Evolutionary conservation across 2,329 filamentous ascomycete genomes (phyloP).

Genomic region (Aureobasidium sp.): DNA sequence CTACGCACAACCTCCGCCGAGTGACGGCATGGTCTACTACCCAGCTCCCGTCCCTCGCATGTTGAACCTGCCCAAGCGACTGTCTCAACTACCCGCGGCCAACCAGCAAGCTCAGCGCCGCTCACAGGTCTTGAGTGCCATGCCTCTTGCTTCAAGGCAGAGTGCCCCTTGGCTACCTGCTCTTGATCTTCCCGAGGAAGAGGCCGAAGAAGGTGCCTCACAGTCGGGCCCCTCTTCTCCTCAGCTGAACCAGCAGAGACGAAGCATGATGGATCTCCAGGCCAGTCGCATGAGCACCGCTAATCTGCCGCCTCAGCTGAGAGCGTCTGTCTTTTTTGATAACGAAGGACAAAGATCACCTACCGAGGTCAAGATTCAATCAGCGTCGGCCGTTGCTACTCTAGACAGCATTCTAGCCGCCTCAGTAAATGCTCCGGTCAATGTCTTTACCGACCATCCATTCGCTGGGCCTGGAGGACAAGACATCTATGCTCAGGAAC

Average conservation of each 20-base stretch:
- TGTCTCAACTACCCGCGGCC: slow-evolving; percentile 66
- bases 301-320: slow-evolving; percentile 70
- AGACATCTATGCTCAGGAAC: slow-evolving; percentile 61
- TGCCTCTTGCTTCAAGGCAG: slow-evolving; percentile 49
- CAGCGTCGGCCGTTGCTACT: slow-evolving; percentile 79
- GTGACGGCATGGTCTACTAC: slow-evolving; percentile 85
- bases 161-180: slow-evolving; percentile 42
- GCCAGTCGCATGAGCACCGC: slow-evolving; percentile 30
- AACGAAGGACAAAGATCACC: slow-evolving; percentile 22
- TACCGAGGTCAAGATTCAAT: slow-evolving; percentile 54
- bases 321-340: slow-evolving; percentile 90
- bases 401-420: slow-evolving; percentile 89
- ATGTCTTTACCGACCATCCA: slow-evolving; percentile 83
- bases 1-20: slow-evolving; percentile 54
- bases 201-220: slow-evolving; percentile 11
- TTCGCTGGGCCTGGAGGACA: slow-evolving; percentile 69
- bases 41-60: slow-evolving; percentile 90
- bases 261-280: slow-evolving; percentile 31
- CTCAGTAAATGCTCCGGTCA: slow-evolving; percentile 78
- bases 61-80: slow-evolving; percentile 82
- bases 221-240: slow-evolving; percentile 10
- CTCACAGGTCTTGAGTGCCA: slow-evolving; percentile 63
- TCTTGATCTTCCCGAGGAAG: slow-evolving; percentile 10
- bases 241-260: slow-evolving; percentile 24
- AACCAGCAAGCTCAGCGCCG: slow-evolving; percentile 61